Evolutionary conservation across 177 flowering plant species (phyloP), one percentile per base, ranked within the genome.

Genomic region (Vitis hybrid): DNA sequence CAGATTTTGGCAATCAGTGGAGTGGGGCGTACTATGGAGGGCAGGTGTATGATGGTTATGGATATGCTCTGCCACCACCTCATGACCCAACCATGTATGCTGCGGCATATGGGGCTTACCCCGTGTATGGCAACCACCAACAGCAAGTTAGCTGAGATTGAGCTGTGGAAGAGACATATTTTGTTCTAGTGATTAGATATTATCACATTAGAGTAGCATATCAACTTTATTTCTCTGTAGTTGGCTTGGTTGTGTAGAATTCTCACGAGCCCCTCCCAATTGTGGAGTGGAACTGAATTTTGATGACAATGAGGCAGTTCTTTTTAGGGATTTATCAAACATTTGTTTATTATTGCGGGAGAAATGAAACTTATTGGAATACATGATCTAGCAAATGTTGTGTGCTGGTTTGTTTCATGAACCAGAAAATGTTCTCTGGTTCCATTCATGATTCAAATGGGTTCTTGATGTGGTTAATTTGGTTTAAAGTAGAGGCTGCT

Each of bases 21-120:
- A 78, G 74, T 61, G 91, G 93, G 10, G 73, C 86, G 14, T 93
- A 91, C 75, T 90, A 96, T 60, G 97, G 94, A 73, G 93, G 87
- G 12, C 91, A 83, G 22, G 74, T 82, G 14, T 93, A 88, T 72
- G 97, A 91, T 71, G 91, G 93, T 13, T 93, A 90, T 68, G 97
- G 92, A 9, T 92, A 91, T 75, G 87, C 85, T 65, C 20, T 83
- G 72, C 80, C 89, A 39, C 82, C 81, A 10, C 89, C 87, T 66
- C 89, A 85, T 49, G 90, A 90, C 76, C 99, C 96, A 59, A 72
- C 75, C 82, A 86, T 91, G 92, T 95, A 93, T 72, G 87, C 87
- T 12, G 88, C 98, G 1, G 74, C 96, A 3, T 96, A 95, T 74
- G 99, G 94, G 29, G 84, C 90, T 60, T 95, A 96, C 73, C 94